These are phyloP conservation scores for Gynandropsis gynandra DNA, from an alignment of 345 rosid species.

Conservation along the genomic window DNA sequence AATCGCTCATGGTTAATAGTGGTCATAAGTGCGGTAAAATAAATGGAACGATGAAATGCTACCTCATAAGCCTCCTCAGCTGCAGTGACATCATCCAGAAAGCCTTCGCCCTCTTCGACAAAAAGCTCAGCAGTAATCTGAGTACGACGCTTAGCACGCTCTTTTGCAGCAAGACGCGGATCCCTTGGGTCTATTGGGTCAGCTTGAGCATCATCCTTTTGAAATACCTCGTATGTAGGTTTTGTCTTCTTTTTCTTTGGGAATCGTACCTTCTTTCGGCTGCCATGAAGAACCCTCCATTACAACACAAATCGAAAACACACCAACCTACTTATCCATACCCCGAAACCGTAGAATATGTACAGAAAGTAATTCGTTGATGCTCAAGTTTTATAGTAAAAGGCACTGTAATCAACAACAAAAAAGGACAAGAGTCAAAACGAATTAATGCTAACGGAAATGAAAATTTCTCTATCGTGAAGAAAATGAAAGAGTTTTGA, in stretches of 20 bases:
- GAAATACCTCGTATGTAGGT: slow-evolving; percentile 37
- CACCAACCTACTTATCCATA: slow-evolving; percentile 18
- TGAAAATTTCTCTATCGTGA: background rate
- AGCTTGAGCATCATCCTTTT: slow-evolving; percentile 31
- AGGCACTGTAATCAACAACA: slow-evolving; percentile 19
- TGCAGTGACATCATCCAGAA: slow-evolving; percentile 24
- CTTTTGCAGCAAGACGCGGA: slow-evolving; percentile 66
- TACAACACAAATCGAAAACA: slow-evolving; percentile 15
- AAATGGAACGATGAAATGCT: slow-evolving; percentile 3
- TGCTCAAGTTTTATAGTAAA: slow-evolving; percentile 11
- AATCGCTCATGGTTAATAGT: too few species aligned
- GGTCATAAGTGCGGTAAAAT: background rate
- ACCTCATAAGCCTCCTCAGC: slow-evolving; percentile 80
- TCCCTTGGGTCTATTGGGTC: slow-evolving; percentile 20
- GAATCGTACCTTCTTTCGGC: slow-evolving; percentile 80
- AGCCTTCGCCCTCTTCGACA: slow-evolving; percentile 35
- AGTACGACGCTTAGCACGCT: slow-evolving; percentile 69
- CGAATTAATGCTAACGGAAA: slow-evolving; percentile 6
- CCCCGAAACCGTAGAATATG: slow-evolving; percentile 18
- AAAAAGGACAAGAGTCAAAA: slow-evolving; percentile 3
- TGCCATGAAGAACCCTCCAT: slow-evolving; percentile 31
- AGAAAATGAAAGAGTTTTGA: background rate
- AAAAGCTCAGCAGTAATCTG: slow-evolving; percentile 49
- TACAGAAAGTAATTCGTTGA: slow-evolving; percentile 19
- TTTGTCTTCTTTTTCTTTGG: slow-evolving; percentile 90